Evolutionary conservation across 2,329 filamentous ascomycete genomes (phyloP), one percentile per base, ranked within the genome.

Genomic region (Phialemoniopsis sp.): DNA sequence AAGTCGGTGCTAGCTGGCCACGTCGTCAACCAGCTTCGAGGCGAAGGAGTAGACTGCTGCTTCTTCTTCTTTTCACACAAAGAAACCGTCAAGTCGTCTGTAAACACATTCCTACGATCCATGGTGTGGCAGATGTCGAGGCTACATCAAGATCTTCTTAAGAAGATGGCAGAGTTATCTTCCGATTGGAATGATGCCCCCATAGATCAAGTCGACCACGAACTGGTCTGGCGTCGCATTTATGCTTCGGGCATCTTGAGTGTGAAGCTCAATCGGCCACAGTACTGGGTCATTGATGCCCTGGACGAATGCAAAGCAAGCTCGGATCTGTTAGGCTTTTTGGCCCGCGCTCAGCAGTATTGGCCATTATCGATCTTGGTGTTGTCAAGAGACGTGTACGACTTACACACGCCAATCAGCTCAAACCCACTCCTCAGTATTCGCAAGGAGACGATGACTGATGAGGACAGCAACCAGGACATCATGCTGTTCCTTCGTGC

Each of bases 11-110:
- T 54, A 10, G 29, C 47, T 8, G 34, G 43, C 8, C 32, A 44
- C 28, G 29, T 50, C 3, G 32, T 52, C 28, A 35, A 39, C n/a
- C 35, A 52, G 5, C 28, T 51, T 10, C 41, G 42, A 7, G 16
- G 8, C 2, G 8, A 9, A 2, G 46, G 34, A 0, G 18, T 30
- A 1, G 45, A 54, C 13, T 48, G 42, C 26, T 50, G 44, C 31
- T 50, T 46, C 39, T 54, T 52, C 19, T 52, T 52, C 30, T 32
- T 37, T 12, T 28, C 29, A 2, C 37, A 36, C 4, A 46, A 51
- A 34, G 44, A 29, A 4, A 29, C 85, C n/a, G n/a, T n/a, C 46
- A 80, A 78, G 54, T 40, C 31, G 1, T 48, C 34, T 8, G 13
- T 47, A 3, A 50, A 42, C 13, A 8, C 44, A 0, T 54, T 54